A percentile compares a stretch with the other conserved stretches of the same genome.
Evolutionary conservation across 805 yeast genomes (phyloP).

Genomic region (Candida easanensis): DNA sequence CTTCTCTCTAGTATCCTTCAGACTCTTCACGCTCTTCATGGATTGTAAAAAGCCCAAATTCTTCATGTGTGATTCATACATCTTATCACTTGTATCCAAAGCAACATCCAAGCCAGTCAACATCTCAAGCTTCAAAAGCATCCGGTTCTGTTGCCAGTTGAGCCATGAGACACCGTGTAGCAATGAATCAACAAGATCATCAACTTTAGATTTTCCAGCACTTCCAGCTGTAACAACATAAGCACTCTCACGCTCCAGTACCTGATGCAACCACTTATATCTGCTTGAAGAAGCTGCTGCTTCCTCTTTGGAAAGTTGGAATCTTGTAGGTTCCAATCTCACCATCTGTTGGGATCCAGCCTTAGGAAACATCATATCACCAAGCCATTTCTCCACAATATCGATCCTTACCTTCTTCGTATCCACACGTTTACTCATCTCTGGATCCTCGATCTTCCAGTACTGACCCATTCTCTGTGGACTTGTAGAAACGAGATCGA

Average conservation of each 20-base stretch:
- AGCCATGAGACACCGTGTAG: constrained; percentile 25
- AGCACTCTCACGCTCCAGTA: constrained; percentile 8
- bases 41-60: constrained; percentile 4
- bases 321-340: constrained; percentile 11
- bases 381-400: constrained; percentile 22
- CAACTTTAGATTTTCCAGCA: constrained; percentile 21
- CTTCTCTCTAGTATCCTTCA: too few relatives aligned
- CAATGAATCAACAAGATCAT: constrained; percentile 26
- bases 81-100: constrained; percentile 16
- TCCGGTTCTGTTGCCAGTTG: constrained; percentile 27
- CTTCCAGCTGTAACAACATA: constrained; percentile 4
- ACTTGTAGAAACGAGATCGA: constrained; percentile 17
- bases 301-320: constrained; percentile 10
- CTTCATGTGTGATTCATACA: constrained; percentile 14
- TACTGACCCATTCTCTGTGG: constrained; percentile 24
- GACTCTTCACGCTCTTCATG: too few relatives aligned
- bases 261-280: constrained; percentile 21
- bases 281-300: constrained; percentile 8
- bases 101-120: constrained; percentile 18
- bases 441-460: constrained; percentile 19
- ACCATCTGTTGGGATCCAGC: constrained; percentile 6
- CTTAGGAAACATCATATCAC: constrained; percentile 4
- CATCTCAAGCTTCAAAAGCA: constrained; percentile 22
- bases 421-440: constrained; percentile 7
- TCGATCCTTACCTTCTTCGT: constrained; percentile 17